These are phyloP conservation scores for Penicillium arizonense DNA, from an alignment of 495 filamentous ascomycete genomes.

Conservation along the genomic window DNA sequence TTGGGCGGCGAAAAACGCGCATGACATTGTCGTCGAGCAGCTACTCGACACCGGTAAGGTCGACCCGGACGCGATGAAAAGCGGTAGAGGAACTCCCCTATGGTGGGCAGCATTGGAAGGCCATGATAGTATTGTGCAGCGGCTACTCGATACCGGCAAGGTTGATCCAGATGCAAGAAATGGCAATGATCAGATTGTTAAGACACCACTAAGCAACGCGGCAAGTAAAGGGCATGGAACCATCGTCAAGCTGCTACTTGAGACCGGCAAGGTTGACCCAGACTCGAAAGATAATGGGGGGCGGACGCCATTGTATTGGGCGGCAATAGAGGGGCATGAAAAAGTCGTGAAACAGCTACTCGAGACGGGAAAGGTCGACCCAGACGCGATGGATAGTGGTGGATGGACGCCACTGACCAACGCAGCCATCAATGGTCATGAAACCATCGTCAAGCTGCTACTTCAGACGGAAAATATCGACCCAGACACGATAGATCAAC, in stretches of 20 bases:
- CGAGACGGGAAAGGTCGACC: conserved; percentile 15
- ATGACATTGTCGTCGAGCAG: conserved; percentile 31
- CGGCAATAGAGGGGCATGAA: not conserved
- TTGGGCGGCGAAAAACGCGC: conserved; percentile 31
- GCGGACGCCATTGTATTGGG: conserved; percentile 26
- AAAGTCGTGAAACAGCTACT: not conserved
- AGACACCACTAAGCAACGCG: conserved; percentile 26
- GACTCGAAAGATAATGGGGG: conserved; percentile 29
- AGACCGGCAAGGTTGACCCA: conserved; percentile 21
- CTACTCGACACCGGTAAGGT: conserved; percentile 23
- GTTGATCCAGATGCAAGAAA: not conserved
- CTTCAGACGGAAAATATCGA: not conserved
- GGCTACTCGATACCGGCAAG: not conserved
- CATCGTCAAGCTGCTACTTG: conserved; percentile 30
- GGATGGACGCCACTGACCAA: conserved; percentile 14
- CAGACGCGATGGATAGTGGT: conserved; percentile 26
- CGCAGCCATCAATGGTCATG: not conserved
- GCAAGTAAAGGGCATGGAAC: conserved; percentile 31
- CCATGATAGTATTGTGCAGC: not conserved
- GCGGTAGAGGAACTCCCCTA: conserved; percentile 2
- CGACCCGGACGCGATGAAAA: conserved; percentile 27
- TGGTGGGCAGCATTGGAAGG: conserved; percentile 15
- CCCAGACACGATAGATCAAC: not conserved
- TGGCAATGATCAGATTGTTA: no score
- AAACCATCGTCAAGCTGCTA: not conserved